Percentiles rank a stretch among this genome's conserved stretches.
phyloP scores from a whole-genome alignment of 2,329 filamentous ascomycete genomes.

The Colletotrichum caudatum region DNA sequence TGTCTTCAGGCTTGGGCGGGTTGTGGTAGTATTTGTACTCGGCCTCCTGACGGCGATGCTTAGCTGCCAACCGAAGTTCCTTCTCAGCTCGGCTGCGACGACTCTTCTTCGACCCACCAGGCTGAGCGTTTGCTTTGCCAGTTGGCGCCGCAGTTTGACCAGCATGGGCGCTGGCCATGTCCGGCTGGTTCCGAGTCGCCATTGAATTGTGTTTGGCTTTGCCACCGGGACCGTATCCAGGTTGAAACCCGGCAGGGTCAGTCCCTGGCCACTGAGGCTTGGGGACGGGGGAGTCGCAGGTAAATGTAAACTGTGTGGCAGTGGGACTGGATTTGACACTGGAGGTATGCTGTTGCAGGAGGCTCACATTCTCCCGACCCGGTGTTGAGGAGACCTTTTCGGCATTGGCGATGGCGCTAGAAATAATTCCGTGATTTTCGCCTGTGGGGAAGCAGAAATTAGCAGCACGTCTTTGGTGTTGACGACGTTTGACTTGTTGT shows the following conservation, averaged over 20 bases:
- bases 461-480: constrained; percentile 31
- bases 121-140: constrained; percentile 53
- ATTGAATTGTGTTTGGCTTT: constrained; percentile 44
- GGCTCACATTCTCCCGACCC: constrained; percentile 82
- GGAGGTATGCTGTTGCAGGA: constrained; percentile 76
- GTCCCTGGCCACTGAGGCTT: constrained; percentile 80
- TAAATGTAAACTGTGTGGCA: constrained; percentile 95
- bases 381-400: constrained; percentile 73
- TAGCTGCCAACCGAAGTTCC: constrained; percentile 80
- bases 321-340: constrained; percentile 72
- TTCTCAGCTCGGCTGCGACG: constrained; percentile 75
- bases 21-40: constrained; percentile 81
- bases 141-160: constrained; percentile 43
- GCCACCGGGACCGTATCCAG: constrained; percentile 48
- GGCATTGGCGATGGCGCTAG: constrained; percentile 89
- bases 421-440: constrained; percentile 83
- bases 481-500: neutral
- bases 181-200: constrained; percentile 39
- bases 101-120: constrained; percentile 67
- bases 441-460: constrained; percentile 45
- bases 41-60: constrained; percentile 81
- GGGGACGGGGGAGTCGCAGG: constrained; percentile 89
- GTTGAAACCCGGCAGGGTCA: constrained; percentile 47
- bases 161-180: constrained; percentile 4
- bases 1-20: constrained; percentile 76